Evolutionary conservation across 1,139 yeast genomes (phyloP), one percentile per base, ranked within the genome.

Genomic region (Candida tropicalis): DNA sequence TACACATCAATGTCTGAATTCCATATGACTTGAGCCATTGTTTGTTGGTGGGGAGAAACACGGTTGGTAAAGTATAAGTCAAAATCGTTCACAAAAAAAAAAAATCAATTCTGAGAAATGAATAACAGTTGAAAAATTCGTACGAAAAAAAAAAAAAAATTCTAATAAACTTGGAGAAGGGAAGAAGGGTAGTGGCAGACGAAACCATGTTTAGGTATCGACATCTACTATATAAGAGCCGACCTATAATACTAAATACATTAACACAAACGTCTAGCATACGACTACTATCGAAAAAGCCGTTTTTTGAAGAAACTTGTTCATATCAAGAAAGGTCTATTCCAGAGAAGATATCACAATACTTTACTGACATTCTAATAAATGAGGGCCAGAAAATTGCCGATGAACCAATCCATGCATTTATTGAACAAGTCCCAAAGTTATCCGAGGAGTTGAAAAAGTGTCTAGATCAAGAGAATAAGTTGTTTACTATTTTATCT

Each of bases 1-100:
- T 73, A 73, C 22, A 72, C 78, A 49, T 73, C 78, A 35, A 73
- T 73, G 54, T 73, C 79, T 6, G 73, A 53, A 52, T 73, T 73
- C 79, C 79, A 73, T 47, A 73, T 63, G 41, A 73, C 77, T 50
- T 68, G 74, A 11, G 79, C 72, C 77, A 72, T 73, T 13, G 12
- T n/a, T 22, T n/a, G n/a, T n/a, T n/a, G n/a, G n/a, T 24, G 29
- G 12, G 10, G 17, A n/a, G 9, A 3, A 23, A 9, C 37, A 32
- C 12, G 16, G 17, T 32, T 24, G 26, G 18, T 34, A 7, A 8
- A 25, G 13, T 25, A n/a, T 25, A 5, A n/a, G n/a, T n/a, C 8
- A n/a, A 25, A 25, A 25, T 25, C 23, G 9, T 16, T 27, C 17
- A 12, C 29, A 27, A 27, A 12, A 9, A 26, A 32, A 17, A 32